Evolutionary conservation across 1,284 basidiomycete species (phyloP), one percentile per base, ranked within the genome.

Genomic region (Naganishia albida): DNA sequence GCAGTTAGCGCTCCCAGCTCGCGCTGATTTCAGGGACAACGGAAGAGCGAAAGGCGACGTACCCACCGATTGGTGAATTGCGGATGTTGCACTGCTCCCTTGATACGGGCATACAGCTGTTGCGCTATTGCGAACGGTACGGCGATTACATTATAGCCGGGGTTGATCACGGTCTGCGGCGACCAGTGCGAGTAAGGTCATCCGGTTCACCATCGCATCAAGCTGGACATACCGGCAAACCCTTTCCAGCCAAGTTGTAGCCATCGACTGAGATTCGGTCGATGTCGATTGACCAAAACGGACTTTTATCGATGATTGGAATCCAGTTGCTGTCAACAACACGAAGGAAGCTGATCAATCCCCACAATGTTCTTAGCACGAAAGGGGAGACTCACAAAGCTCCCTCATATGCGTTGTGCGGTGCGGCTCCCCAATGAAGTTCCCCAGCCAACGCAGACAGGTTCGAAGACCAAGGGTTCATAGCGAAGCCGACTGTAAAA

Each of bases 381-480:
- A 12, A 43, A 18, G 2, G 30, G 2, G 34, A 16, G n/a, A 66
- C 77, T 70, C 51, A 79, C 76, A 79, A 78, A 39, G 70, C 62
- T 4, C 77, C 77, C 0, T 66, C 57, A 56, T 72, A 76, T 0
- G 68, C 62, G 2, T 46, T 62, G 0, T 42, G n/a, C 0, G 75
- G 75, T 23, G 71, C 74, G 10, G 71, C 78, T 7, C 78, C 78
- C 76, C 77, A 79, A 64, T 78, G 75, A 1, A 78, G 59, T 0
- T 51, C 68, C 0, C 78, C 78, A 0, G 74, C 75, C 20, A 65
- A 53, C 2, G 56, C 75, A 70, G 56, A 76, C 73, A 56, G 76
- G 70, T 13, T 75, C 75, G 30, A 78, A 68, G 6, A 72, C 72
- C 57, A 73, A 69, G 50, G 59, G 70, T 10, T 57, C 64, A 43